Evolutionary conservation across 2,329 filamentous ascomycete species (phyloP), one percentile per base, ranked within the genome.

Genomic region (Pyrenochaeta sp.): DNA sequence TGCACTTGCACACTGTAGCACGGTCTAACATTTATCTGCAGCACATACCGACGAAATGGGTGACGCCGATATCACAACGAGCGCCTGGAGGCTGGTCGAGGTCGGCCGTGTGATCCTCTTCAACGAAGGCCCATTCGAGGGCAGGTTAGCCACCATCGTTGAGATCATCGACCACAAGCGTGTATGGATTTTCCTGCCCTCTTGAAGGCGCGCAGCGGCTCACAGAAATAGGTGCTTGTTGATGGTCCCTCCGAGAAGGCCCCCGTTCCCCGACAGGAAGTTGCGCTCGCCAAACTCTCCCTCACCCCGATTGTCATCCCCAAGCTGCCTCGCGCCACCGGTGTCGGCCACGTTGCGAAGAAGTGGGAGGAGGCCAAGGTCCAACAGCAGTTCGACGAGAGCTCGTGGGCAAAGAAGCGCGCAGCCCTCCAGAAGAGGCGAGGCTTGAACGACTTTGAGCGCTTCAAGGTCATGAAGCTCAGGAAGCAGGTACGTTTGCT

Each of bases 131-230:
- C 86, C 87, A 69, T 89, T 80, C 81, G 81, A 82, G 67, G 92
- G 92, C 81, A 89, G 89, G 76, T 85, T 97, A 70, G 95, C 92
- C 72, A 82, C 87, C 71, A 93, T 99, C 73, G 91, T 96, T 79
- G 93, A 99, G 87, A 97, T 99, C 79, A 94, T 99, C 81, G 94
- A 99, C 82, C 93, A 99, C 88, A 96, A 96, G 86, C 91, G 94
- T 81, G 94, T 99, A 96, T 76, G 94, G 90, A 74, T 41, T 43
- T n/a, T 13, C 35, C 38, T 45, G 51, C 48, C 42, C 47, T 41
- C 37, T 42, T 32, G 51, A 35, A 41, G 57, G 29, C 34, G 45
- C 55, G 48, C 55, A 55, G 60, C 49, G 42, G 49, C 67, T 69
- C 52, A 72, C 60, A 55, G 35, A 57, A 26, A 51, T 77, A 99